Evolutionary conservation across 148 eudicot genomes (phyloP).

Genomic region (Heliosperma pusillum): DNA sequence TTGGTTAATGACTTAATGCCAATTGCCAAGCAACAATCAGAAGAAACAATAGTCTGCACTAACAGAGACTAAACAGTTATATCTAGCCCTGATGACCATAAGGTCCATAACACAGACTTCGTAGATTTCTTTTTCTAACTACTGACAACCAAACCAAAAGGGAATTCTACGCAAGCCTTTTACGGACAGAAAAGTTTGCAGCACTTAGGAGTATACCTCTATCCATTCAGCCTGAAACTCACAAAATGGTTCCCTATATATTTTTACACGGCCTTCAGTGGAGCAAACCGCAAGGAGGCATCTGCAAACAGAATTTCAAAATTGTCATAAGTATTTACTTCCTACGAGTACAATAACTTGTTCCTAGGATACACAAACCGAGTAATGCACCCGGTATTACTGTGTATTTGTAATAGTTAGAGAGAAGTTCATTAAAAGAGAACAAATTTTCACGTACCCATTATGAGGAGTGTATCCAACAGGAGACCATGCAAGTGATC

Average conservation of each 20-base stretch:
- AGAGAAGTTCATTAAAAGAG: not conserved
- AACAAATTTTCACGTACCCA: constrained; percentile 42
- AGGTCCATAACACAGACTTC: not conserved
- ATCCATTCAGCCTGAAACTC: constrained; percentile 86
- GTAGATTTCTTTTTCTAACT: not conserved
- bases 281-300: constrained; percentile 95
- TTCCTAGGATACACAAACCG: not conserved
- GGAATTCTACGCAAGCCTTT: not conserved
- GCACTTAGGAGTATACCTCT: constrained; percentile 50
- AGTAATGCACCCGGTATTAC: not conserved
- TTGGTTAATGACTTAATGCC: too few relatives aligned
- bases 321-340: not conserved
- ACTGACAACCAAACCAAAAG: not conserved
- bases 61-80: not conserved
- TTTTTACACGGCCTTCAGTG: constrained; percentile 67
- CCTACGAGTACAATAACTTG: too few relatives aligned
- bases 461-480: constrained; percentile 60
- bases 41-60: not conserved
- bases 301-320: constrained; percentile 32
- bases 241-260: constrained; percentile 69
- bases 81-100: not conserved
- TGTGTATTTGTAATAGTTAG: not conserved
- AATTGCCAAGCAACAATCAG: not conserved
- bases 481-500: constrained; percentile 92
- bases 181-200: not conserved